Base-by-base conservation (phyloP, 192 early-diverging fungal species). In the Coemansia sp. region DNA sequence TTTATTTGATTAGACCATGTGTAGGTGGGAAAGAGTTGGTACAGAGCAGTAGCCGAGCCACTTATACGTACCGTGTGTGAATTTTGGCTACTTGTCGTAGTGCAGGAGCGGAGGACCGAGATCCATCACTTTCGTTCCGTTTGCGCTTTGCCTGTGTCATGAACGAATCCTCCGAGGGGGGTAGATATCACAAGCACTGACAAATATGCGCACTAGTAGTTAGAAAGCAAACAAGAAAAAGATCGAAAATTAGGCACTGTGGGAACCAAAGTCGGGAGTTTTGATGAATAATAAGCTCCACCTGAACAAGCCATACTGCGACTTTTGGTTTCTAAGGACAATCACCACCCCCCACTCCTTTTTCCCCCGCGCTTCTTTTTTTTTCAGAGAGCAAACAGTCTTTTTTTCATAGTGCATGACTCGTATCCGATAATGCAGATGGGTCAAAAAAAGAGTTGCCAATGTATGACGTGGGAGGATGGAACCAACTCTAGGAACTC, bases 121-220 rank as follows among this genome's bases (percentile, higher is more conserved):
- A 8, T 1, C 53, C 29, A n/a, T n/a, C 30, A 15, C 53, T 18
- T 15, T 30, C 30, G 13, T 30, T 56, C 13, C 53, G 53, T n/a
- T 56, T 34, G 53, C 53, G 53, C 53, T 56, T 56, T 32, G 29
- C 53, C 15, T 56, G 53, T 15, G 45, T 49, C 45, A 49, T 49
- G 45, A 20, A 20, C 18, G 18, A 34, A 16, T 29, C 15, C 16
- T 5, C 24, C 24, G 24, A 24, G 13, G 24, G 24, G 22, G 9
- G 29, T 32, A 56, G 53, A 49, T 49, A 49, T 18, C 45, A 6
- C 16, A 12, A 47, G 4, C n/a, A 8, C n/a, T 7, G 44, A 8
- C n/a, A 7, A 15, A 22, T 18, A 18, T 20, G 7, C 16, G 15
- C 18, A 20, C n/a, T 18, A 20, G 44, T 47, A 18, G 50, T 29